These are phyloP conservation scores for Pestalotiopsis sp. DNA, from an alignment of 2,329 filamentous ascomycete genomes.

Conservation along the genomic window DNA sequence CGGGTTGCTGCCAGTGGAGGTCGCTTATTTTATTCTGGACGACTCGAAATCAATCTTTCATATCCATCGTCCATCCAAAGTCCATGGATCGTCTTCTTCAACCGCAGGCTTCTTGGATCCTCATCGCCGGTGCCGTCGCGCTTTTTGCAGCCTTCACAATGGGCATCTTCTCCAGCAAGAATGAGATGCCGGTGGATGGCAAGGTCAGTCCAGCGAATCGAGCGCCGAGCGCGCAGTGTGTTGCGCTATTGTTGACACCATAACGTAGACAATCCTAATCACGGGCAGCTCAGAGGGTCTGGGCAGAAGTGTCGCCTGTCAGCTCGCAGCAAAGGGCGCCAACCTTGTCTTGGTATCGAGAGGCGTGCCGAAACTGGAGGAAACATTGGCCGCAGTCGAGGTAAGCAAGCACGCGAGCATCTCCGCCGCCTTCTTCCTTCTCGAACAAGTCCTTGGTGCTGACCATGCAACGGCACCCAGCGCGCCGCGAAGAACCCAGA, in stretches of 20 bases:
- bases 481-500: slow-evolving; percentile 65
- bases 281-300: slow-evolving; percentile 94
- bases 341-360: slow-evolving; percentile 86
- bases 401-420: not conserved
- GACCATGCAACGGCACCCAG: slow-evolving; percentile 38
- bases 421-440: not conserved
- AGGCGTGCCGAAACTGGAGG: slow-evolving; percentile 72
- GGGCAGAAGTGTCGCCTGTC: slow-evolving; percentile 74
- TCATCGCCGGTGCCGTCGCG: slow-evolving; percentile 33
- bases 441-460: not conserved
- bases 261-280: slow-evolving; percentile 39
- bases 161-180: slow-evolving; percentile 69
- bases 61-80: not conserved
- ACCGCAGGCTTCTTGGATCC: slow-evolving; percentile 18
- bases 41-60: too few relatives aligned
- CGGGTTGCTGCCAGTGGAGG: not conserved
- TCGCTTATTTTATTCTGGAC: too few relatives aligned
- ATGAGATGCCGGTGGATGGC: slow-evolving; percentile 83
- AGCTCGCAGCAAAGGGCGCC: slow-evolving; percentile 82
- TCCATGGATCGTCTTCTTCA: slow-evolving; percentile 20
- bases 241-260: not conserved
- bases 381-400: slow-evolving; percentile 58
- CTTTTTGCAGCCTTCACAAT: slow-evolving; percentile 50
- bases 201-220: slow-evolving; percentile 57
- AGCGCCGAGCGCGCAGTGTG: not conserved